Conservation (phyloP, 345 rosid genomes). For the Psidium guajava region DNA sequence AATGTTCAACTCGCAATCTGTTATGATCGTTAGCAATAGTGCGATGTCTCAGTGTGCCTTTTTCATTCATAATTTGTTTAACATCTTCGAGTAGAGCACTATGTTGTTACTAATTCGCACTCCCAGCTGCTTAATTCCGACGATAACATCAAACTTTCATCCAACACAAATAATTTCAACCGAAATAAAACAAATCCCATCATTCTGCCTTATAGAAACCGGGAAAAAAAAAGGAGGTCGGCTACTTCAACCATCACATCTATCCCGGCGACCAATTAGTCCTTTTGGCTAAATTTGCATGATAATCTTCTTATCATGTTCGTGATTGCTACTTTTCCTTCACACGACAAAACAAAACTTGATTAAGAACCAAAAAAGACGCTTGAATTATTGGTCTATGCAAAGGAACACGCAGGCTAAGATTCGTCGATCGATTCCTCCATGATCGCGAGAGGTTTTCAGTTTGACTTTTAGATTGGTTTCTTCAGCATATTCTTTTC, state of each 20-base stretch:
- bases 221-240: not conserved
- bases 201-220: not conserved
- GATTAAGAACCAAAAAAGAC: not conserved
- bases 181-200: not conserved
- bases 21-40: fast-evolving
- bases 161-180: not conserved
- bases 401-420: not conserved
- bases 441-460: not conserved
- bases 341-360: not conserved
- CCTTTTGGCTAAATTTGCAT: not conserved
- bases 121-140: not conserved
- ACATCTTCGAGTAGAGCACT: not conserved
- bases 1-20: not conserved
- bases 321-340: not conserved
- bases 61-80: not conserved
- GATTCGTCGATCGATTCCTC: not conserved
- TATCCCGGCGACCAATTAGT: not conserved
- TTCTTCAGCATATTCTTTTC: not conserved
- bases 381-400: not conserved
- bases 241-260: not conserved
- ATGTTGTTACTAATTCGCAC: not conserved
- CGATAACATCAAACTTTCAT: not conserved
- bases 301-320: not conserved
- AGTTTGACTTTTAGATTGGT: not conserved
- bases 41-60: not conserved